phyloP scores from a whole-genome alignment of 2,329 filamentous ascomycete species.

The Bipolaris gigantea region DNA sequence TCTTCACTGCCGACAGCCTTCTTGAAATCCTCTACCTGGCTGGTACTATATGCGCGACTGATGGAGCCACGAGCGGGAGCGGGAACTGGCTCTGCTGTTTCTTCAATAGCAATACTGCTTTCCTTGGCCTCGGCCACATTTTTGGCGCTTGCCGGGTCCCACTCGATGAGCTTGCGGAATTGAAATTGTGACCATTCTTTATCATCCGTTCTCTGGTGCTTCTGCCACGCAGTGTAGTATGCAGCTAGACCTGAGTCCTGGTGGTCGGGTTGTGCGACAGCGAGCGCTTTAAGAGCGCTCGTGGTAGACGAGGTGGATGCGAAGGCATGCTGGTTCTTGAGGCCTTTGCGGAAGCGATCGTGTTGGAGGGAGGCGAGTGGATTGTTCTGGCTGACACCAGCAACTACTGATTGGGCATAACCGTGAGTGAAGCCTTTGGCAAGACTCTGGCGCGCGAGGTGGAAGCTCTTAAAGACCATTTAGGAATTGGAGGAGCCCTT shows the following conservation, averaged over 20 bases:
- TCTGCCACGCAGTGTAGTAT: constrained; percentile 89
- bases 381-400: constrained; percentile 69
- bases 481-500: constrained; percentile 72
- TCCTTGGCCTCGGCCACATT: constrained; percentile 46
- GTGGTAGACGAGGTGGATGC: constrained; percentile 52
- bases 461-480: constrained; percentile 78
- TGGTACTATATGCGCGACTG: constrained; percentile 57
- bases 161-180: constrained; percentile 84
- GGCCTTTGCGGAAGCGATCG: constrained; percentile 52
- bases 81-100: constrained; percentile 33
- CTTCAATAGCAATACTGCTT: constrained; percentile 34
- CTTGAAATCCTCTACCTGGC: constrained; percentile 62
- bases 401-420: constrained; percentile 97
- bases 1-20: constrained; percentile 55
- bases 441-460: constrained; percentile 96
- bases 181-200: constrained; percentile 92
- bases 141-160: constrained; percentile 63
- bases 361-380: constrained; percentile 56
- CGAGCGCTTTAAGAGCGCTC: constrained; percentile 41
- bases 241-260: constrained; percentile 70
- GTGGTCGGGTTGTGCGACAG: constrained; percentile 32
- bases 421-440: constrained; percentile 96
- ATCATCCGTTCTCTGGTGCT: constrained; percentile 66
- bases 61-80: constrained; percentile 38
- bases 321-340: constrained; percentile 74